Base-by-base conservation (phyloP, 345 rosid genomes). In the Cardamine occulta region DNA sequence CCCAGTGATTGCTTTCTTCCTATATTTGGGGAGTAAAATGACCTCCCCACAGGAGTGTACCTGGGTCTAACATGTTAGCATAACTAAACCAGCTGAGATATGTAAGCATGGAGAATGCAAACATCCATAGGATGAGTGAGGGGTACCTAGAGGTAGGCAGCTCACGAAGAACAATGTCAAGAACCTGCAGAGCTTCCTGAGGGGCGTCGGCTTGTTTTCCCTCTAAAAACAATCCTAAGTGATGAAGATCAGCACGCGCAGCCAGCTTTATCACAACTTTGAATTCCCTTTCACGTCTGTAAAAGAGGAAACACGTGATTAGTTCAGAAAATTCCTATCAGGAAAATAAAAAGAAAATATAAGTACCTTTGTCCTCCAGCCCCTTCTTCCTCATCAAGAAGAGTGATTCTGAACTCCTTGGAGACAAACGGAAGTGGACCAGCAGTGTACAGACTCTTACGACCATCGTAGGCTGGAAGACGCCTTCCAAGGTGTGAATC, bases 181-280 rank as follows among this genome's bases (percentile, higher is more conserved):
- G 98, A 81, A 93, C 97, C 80, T 93, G 98, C 56, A 93, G 89
- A n/a, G 93, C 98, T 82, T 89, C 98, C 79, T 93, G 97, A 3
- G 98, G 97, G 4, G 98, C 97, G 82, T 91, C 98, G 31, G 97
- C 87, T 81, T 89, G 97, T 82, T 73, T 86, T 51, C 98, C 98
- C 68, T 86, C 89, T 81, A 93, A 79, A 76, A 93, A 93, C 61
- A 87, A 89, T 15, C 92, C 96, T 60, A 91, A 62, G 74, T 89
- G 97, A 71, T 93, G 97, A 48, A 93, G 83, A 68, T 93, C 98
- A 49, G 98, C 96, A 7, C 98, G 93, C 42, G 97, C 93, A 70
- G 86, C 98, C 42, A 91, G 82, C 73, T 88, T 93, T 32, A 91
- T 89, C 23, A 86, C 86, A 62, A 93, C 94, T 73, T 8, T 86